Conservation (phyloP, 1,139 yeast species). For the Suzukiozyma palmioleophila region DNA sequence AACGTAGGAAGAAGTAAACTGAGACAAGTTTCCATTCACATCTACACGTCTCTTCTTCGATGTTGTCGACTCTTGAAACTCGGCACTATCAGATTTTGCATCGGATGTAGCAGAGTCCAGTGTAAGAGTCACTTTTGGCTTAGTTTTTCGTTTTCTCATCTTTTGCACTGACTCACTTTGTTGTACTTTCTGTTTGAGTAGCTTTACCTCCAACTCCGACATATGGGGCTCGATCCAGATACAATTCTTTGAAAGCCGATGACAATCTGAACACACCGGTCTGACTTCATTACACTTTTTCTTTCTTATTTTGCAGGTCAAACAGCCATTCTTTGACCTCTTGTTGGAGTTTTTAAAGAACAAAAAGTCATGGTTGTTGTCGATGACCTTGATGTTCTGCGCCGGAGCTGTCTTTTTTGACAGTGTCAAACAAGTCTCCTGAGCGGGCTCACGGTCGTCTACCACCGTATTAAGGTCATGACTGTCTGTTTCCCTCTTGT, state of each 20-base stretch:
- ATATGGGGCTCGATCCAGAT: constrained; percentile 33
- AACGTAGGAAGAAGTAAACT: no score
- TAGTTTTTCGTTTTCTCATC: constrained; percentile 28
- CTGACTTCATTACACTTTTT: constrained; percentile 66
- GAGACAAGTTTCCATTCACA: no score
- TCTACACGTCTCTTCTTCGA: no score
- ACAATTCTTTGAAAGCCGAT: constrained; percentile 50
- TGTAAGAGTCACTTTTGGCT: constrained; percentile 4
- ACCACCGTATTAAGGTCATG: not conserved
- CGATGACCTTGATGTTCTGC: constrained; percentile 7
- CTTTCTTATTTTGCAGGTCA: constrained; percentile 67
- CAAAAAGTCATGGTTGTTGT: constrained; percentile 10
- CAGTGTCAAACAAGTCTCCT: not conserved
- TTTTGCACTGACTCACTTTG: constrained; percentile 29
- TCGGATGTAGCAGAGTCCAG: not conserved
- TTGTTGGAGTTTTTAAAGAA: constrained; percentile 11
- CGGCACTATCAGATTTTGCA: not conserved
- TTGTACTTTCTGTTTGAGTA: constrained; percentile 23
- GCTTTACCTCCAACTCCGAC: constrained; percentile 22
- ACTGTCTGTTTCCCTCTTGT: constrained; percentile 3
- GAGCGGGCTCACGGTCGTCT: not conserved
- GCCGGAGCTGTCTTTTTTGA: not conserved
- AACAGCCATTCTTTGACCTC: constrained; percentile 57
- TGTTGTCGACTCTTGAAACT: no score
- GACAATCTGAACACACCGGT: constrained; percentile 61